A percentile compares a stretch with the other conserved stretches of the same genome.
Evolutionary conservation across 139 green algal species (phyloP).

Genomic region (Chlorella sp.): DNA sequence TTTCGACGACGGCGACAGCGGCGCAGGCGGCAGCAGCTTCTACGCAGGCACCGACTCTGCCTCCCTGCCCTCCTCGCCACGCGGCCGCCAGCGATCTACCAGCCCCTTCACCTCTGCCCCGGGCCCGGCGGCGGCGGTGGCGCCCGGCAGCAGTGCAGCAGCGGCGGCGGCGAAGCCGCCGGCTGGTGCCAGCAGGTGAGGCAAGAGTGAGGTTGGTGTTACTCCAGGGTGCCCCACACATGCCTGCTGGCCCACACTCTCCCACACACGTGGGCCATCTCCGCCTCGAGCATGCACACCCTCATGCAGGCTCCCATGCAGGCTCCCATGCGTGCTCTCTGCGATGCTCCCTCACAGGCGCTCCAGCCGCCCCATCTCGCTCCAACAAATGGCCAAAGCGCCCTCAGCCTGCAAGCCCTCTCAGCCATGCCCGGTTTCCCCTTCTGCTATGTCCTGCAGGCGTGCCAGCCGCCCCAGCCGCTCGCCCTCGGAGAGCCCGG

Average conservation of each 20-base stretch:
- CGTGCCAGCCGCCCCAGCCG: not conserved
- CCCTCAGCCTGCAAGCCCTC: too few species aligned
- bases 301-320: too few species aligned
- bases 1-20: constrained; percentile 9
- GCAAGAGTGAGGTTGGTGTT: not conserved
- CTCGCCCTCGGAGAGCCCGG: constrained; percentile 14
- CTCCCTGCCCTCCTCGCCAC: constrained; percentile 13
- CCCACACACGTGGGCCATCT: too few species aligned
- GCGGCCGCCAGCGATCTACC: not conserved
- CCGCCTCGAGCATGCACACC: too few species aligned
- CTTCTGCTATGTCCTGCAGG: too few species aligned
- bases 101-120: not conserved
- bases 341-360: constrained; percentile 3
- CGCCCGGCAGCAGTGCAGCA: not conserved
- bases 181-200: not conserved
- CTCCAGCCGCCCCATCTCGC: not conserved
- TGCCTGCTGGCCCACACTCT: not conserved
- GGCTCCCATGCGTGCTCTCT: too few species aligned
- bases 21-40: constrained; percentile 4
- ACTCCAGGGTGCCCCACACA: too few species aligned
- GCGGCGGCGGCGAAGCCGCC: not conserved
- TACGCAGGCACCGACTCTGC: not conserved
- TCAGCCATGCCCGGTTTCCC: too few species aligned
- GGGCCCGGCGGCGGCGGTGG: not conserved
- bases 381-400: too few species aligned